phyloP scores from a whole-genome alignment of 1,139 yeast species.

The Nakaseomyces sp. region DNA sequence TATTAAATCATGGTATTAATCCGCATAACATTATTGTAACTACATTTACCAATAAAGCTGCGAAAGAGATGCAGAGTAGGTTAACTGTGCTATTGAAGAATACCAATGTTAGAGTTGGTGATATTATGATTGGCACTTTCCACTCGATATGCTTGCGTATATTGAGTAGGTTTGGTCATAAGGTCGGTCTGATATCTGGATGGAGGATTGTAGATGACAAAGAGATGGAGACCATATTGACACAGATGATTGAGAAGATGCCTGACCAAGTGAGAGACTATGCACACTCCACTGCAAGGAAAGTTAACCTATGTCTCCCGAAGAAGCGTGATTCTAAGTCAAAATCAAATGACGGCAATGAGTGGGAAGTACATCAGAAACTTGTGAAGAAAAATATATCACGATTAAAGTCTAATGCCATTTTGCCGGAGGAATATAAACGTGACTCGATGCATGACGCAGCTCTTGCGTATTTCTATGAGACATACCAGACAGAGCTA shows the following conservation, averaged over 20 bases:
- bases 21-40: slow-evolving; percentile 69
- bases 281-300: slow-evolving; percentile 24
- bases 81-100: slow-evolving; percentile 37
- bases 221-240: slow-evolving; percentile 47
- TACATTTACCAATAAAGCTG: slow-evolving; percentile 87
- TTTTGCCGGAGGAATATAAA: slow-evolving; percentile 35
- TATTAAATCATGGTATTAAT: slow-evolving; percentile 41
- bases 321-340: slow-evolving; percentile 11
- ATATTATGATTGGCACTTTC: slow-evolving; percentile 71
- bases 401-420: slow-evolving; percentile 43
- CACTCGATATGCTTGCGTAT: slow-evolving; percentile 69
- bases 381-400: slow-evolving; percentile 42
- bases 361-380: slow-evolving; percentile 30
- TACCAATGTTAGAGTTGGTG: slow-evolving; percentile 34
- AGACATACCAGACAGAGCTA: slow-evolving; percentile 45
- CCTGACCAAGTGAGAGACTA: slow-evolving; percentile 30
- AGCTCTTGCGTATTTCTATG: slow-evolving; percentile 37
- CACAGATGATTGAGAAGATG: slow-evolving; percentile 36
- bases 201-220: slow-evolving; percentile 60
- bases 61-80: slow-evolving; percentile 69
- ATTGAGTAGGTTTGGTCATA: slow-evolving; percentile 47
- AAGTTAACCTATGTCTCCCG: slow-evolving; percentile 26
- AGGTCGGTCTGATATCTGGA: slow-evolving; percentile 38
- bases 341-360: slow-evolving; percentile 5
- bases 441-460: slow-evolving; percentile 25